Conservation (phyloP, 352 stramenopile species). For the Phytophthora cactorum region DNA sequence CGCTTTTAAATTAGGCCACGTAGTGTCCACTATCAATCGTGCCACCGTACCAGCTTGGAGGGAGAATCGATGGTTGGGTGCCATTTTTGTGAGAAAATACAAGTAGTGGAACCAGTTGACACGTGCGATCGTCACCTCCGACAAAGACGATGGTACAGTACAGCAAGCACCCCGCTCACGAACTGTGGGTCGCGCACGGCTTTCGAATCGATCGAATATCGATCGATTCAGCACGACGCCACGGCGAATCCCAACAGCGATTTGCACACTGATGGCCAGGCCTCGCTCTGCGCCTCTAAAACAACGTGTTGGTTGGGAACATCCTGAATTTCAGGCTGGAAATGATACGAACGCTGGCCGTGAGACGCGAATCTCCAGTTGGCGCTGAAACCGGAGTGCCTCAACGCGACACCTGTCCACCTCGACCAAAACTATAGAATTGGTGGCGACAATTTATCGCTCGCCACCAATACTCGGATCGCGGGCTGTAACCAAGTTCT, state of each 20-base stretch:
- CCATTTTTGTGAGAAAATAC: not conserved
- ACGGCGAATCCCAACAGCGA: constrained; percentile 1
- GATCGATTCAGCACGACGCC: not conserved
- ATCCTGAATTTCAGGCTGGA: not conserved
- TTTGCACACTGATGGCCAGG: constrained; percentile 23
- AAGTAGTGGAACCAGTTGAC: constrained; percentile 6
- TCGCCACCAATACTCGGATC: too few species aligned
- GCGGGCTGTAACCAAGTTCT: too few species aligned
- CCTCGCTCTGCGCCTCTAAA: constrained; percentile 11
- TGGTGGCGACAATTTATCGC: not conserved
- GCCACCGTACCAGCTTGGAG: not conserved
- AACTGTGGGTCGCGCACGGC: constrained; percentile 1
- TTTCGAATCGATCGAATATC: constrained; percentile 1
- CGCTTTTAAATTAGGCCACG: constrained; percentile 2
- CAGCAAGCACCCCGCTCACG: not conserved
- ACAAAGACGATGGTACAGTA: too few species aligned
- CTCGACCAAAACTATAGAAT: not conserved
- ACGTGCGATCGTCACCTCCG: constrained; percentile 5
- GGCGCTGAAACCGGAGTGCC: constrained; percentile 3
- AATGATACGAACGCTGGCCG: not conserved
- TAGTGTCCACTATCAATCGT: constrained; percentile 8
- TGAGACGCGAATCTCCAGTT: constrained; percentile 21
- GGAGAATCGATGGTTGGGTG: constrained; percentile 2
- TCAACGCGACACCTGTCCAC: constrained; percentile 1
- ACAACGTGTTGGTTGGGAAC: constrained; percentile 11